phyloP scores from a whole-genome alignment of 768 basidiomycete genomes.

The Punctularia strigosozonata region DNA sequence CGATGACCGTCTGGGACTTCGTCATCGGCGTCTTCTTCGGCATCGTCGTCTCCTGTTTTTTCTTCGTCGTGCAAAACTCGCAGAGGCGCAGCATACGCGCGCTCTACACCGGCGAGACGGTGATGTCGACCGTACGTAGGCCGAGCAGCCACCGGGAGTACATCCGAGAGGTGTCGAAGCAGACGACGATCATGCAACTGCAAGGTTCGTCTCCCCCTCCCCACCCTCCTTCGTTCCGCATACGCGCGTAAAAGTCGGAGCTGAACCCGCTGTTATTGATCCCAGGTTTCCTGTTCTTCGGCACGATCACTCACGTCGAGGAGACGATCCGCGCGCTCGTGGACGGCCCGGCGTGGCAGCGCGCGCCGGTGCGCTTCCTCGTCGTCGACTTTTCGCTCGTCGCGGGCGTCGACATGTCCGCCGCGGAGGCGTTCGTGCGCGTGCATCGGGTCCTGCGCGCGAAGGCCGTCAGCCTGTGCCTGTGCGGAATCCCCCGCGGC shows the following conservation, averaged over 20 bases:
- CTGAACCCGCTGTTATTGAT: too few relatives aligned
- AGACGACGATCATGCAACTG: slow-evolving; percentile 78
- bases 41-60: slow-evolving; percentile 85
- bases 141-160: slow-evolving; percentile 83
- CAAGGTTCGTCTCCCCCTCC: slow-evolving; percentile 52
- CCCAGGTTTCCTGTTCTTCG: slow-evolving; percentile 79
- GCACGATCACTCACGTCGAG: slow-evolving; percentile 87
- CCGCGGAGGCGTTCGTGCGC: slow-evolving; percentile 90
- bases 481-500: slow-evolving; percentile 68
- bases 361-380: slow-evolving; percentile 78
- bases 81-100: slow-evolving; percentile 75
- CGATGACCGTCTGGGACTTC: slow-evolving; percentile 93
- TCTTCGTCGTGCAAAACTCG: slow-evolving; percentile 96
- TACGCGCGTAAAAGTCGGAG: too few relatives aligned
- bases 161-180: slow-evolving; percentile 84
- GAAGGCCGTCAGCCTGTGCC: slow-evolving; percentile 72
- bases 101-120: slow-evolving; percentile 70
- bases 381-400: slow-evolving; percentile 82
- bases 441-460: slow-evolving; percentile 71
- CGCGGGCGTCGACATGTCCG: slow-evolving; percentile 85
- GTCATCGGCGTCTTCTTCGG: slow-evolving; percentile 90
- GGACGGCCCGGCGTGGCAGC: slow-evolving; percentile 56
- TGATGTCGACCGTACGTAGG: slow-evolving; percentile 84
- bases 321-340: slow-evolving; percentile 71
- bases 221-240: too few relatives aligned